Conservation (phyloP, 2,329 filamentous ascomycete genomes). For the Pseudogymnoascus sp. region DNA sequence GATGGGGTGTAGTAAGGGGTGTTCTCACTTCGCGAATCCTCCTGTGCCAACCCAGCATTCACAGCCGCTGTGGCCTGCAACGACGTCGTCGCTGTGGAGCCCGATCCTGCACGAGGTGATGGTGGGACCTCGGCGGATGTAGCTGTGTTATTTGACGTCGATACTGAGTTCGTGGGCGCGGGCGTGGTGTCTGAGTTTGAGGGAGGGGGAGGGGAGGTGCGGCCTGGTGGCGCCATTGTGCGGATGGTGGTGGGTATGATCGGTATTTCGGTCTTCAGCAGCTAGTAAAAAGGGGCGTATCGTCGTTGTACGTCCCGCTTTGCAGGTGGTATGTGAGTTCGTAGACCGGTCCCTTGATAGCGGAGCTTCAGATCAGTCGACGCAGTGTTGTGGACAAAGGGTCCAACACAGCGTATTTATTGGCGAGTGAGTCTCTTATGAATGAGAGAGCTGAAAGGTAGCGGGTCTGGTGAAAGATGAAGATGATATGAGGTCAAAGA, state of each 20-base stretch:
- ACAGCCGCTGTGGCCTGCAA: conserved; percentile 70
- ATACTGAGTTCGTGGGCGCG: background rate
- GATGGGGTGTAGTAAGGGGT: too few relatives aligned
- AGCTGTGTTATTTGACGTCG: background rate
- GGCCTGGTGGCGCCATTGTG: conserved; percentile 12
- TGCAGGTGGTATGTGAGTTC: background rate
- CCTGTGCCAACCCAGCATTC: conserved; percentile 66
- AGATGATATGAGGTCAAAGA: background rate
- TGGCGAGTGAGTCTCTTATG: too few relatives aligned
- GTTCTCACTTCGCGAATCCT: conserved; percentile 46
- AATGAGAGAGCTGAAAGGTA: too few relatives aligned
- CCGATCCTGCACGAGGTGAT: background rate
- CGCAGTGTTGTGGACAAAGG: background rate
- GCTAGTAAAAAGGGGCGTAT: background rate
- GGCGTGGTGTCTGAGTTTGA: background rate
- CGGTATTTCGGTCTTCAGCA: conserved; percentile 16
- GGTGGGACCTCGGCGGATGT: background rate
- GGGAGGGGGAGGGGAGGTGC: background rate
- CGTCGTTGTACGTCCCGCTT: background rate
- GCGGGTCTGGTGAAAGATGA: too few relatives aligned
- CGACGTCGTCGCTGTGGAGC: conserved; percentile 51
- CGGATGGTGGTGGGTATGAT: conserved; percentile 31
- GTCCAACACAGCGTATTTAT: background rate
- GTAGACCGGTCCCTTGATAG: background rate
- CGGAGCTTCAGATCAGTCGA: background rate